A percentile compares a stretch with the other conserved stretches of the same genome.
Conservation (phyloP, 108 stramenopile genomes). For the Asterionellopsis glacialis region DNA sequence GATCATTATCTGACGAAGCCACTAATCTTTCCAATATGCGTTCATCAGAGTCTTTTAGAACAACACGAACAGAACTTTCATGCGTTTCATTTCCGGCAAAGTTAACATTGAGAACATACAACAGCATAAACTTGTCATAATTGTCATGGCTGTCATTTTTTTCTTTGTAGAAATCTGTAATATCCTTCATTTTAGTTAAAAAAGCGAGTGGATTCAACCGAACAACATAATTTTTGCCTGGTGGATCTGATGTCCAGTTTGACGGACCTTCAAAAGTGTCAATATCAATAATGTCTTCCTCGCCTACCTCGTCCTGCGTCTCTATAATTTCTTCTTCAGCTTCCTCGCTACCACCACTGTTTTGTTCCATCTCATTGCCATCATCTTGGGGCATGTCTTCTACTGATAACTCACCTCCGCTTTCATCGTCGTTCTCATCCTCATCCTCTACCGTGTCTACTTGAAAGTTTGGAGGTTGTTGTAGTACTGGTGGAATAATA, state of each 20-base stretch:
- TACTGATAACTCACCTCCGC: constrained; percentile 2
- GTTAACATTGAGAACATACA: constrained; percentile 77
- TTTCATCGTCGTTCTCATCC: neutral
- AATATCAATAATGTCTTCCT: constrained; percentile 24
- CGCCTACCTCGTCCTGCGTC: constrained; percentile 4
- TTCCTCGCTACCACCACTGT: constrained; percentile 15
- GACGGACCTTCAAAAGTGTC: constrained; percentile 35
- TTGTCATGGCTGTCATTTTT: neutral
- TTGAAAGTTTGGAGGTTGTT: constrained; percentile 26
- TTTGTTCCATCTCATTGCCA: constrained; percentile 9
- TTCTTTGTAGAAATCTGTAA: constrained; percentile 23
- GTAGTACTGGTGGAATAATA: constrained; percentile 63
- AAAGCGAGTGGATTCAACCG: constrained; percentile 54
- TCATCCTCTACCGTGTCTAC: constrained; percentile 10
- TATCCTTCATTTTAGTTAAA: constrained; percentile 44
- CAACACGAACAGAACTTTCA: constrained; percentile 68
- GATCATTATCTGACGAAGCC: too few species aligned
- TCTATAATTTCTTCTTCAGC: constrained; percentile 16
- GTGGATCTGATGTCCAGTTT: constrained; percentile 21
- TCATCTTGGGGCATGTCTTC: constrained; percentile 1
- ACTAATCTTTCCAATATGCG: too few species aligned
- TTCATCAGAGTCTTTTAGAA: constrained; percentile 24
- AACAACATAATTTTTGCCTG: constrained; percentile 4
- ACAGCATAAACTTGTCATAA: neutral
- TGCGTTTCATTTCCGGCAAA: constrained; percentile 81